These are phyloP conservation scores for Microcyclospora tardicrescens DNA, from an alignment of 2,329 filamentous ascomycete genomes.

Conservation along the genomic window DNA sequence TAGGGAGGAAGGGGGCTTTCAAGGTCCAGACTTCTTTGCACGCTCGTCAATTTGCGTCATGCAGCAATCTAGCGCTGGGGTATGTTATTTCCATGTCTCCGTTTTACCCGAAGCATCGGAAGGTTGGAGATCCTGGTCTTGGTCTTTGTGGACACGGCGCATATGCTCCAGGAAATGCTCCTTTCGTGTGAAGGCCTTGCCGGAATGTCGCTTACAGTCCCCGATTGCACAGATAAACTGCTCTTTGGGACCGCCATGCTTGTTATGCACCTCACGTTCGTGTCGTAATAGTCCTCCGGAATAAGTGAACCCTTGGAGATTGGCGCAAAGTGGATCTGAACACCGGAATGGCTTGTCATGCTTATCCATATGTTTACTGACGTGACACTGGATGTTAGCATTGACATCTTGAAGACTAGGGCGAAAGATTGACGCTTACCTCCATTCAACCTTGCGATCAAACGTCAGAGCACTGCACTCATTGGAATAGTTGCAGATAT, in stretches of 20 bases:
- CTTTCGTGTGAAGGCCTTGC: constrained; percentile 80
- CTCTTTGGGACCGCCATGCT: constrained; percentile 79
- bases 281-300: constrained; percentile 80
- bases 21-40: no score
- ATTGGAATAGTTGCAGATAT: background rate
- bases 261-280: constrained; percentile 84
- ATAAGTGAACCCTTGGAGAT: constrained; percentile 88
- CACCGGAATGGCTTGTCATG: constrained; percentile 91
- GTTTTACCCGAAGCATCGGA: no score
- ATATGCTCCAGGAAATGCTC: constrained; percentile 93
- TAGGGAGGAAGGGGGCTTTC: no score
- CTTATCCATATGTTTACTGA: constrained; percentile 95
- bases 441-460: constrained; percentile 82
- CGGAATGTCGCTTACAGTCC: constrained; percentile 79
- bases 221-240: constrained; percentile 72
- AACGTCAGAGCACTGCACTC: constrained; percentile 45
- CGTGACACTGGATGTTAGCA: background rate
- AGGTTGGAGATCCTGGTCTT: constrained; percentile 4
- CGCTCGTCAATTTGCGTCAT: no score
- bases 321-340: constrained; percentile 67
- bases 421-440: constrained; percentile 46
- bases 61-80: no score
- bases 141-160: constrained; percentile 58
- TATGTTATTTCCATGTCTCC: no score
- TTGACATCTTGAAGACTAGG: constrained; percentile 10